These are phyloP conservation scores for Metarhizium brunneum DNA, from an alignment of 2,329 filamentous ascomycete genomes.

Conservation along the genomic window DNA sequence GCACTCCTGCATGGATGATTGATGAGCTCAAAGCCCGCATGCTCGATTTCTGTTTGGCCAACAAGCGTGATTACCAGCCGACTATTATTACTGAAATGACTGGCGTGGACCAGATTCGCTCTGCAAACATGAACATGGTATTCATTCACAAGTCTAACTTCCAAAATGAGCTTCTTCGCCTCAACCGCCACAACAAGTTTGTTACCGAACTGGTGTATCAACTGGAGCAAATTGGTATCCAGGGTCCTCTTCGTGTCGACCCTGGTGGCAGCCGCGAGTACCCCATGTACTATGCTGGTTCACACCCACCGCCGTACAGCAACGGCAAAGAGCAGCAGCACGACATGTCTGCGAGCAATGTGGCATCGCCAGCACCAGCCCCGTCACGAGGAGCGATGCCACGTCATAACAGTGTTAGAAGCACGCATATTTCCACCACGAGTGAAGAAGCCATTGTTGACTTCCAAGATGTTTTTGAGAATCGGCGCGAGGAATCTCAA, in stretches of 20 bases:
- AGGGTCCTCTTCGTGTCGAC: conserved; percentile 55
- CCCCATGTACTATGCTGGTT: conserved; percentile 47
- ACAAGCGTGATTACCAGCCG: conserved; percentile 82
- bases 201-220: conserved; percentile 83
- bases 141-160: conserved; percentile 98
- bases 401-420: conserved; percentile 9
- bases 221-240: conserved; percentile 75
- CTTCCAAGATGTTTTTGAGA: conserved; percentile 37
- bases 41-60: conserved; percentile 69
- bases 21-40: conserved; percentile 72
- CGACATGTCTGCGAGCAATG: conserved; percentile 7
- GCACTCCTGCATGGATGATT: conserved; percentile 74
- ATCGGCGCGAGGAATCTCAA: conserved; percentile 26
- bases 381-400: conserved; percentile 7
- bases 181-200: conserved; percentile 89
- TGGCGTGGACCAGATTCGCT: conserved; percentile 72
- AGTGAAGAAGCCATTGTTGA: conserved; percentile 26
- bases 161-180: conserved; percentile 86
- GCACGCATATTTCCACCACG: conserved; percentile 12
- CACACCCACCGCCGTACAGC: conserved; percentile 22
- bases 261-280: conserved; percentile 61
- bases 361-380: conserved; percentile 5
- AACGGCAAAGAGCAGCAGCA: conserved; percentile 19
- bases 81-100: conserved; percentile 82
- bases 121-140: conserved; percentile 80